A percentile compares a stretch with the other conserved stretches of the same genome.
Conservation (phyloP, 83 land plant genomes). For the Picea engelmannii region DNA sequence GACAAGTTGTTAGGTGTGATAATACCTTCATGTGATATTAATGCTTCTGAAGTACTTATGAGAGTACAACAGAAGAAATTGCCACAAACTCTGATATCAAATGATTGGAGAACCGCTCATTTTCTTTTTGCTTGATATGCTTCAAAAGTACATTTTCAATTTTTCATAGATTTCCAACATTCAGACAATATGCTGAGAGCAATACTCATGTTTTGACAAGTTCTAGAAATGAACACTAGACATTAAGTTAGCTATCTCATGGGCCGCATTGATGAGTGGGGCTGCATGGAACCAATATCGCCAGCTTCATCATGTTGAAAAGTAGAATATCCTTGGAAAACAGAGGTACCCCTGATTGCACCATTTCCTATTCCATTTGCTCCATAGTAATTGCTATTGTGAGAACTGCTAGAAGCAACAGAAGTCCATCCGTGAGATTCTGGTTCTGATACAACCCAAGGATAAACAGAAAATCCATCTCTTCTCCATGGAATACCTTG, state of each 20-base stretch:
- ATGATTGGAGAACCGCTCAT: background rate
- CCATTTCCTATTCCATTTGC: constrained; percentile 10
- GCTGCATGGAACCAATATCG: background rate
- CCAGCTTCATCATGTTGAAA: constrained; percentile 11
- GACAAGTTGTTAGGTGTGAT: background rate
- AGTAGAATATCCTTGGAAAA: background rate
- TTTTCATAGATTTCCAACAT: background rate
- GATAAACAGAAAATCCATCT: background rate
- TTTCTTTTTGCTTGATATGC: background rate
- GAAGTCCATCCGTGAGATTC: background rate
- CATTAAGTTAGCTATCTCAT: constrained; percentile 6
- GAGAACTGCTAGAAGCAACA: constrained; percentile 10
- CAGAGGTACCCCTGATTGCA: constrained; percentile 7
- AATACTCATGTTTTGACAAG: background rate
- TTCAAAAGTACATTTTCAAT: background rate
- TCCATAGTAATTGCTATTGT: background rate
- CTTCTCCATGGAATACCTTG: constrained; percentile 16
- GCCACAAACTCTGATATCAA: background rate
- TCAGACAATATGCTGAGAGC: background rate
- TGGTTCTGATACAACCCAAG: constrained; percentile 10
- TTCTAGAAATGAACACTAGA: background rate
- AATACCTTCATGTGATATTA: background rate
- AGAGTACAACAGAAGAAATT: background rate
- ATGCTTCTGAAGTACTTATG: background rate
- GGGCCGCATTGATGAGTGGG: background rate